Evolutionary conservation across 768 basidiomycete species (phyloP), one percentile per base, ranked within the genome.

Genomic region (Leccinum incarnatum): DNA sequence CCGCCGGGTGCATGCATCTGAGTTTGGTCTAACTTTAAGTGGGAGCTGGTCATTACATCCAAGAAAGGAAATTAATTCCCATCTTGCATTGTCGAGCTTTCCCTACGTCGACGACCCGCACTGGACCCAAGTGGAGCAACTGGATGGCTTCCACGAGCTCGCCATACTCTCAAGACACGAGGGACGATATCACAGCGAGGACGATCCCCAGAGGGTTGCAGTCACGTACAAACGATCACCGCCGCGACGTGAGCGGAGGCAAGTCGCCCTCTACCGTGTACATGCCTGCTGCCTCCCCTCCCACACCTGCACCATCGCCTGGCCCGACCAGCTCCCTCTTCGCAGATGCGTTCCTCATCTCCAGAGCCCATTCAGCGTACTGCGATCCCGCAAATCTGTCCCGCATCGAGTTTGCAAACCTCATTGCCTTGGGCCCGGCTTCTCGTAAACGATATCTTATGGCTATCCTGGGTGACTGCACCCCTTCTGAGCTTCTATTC

Each of bases 291-390:
- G 73, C 76, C 29, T 81, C 83, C 1, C 85, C 84, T 1, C 85
- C 85, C 4, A 86, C 85, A 0, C 85, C 85, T 14, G 84, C 83
- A 23, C 84, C 84, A 1, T 86, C 84, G 4, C 85, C 85, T 25
- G 70, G 58, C 76, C 15, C 85, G 77, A 1, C 83, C 79, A 48
- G 80, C 76, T 49, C 81, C 78, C 19, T 83, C 79, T 42, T 82
- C 79, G 25, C 62, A 52, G 46, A 66, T 58, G 23, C 54, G 58
- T 52, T 71, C 66, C 61, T 54, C 61, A 65, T 66, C 25, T 60
- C 58, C 57, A 64, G 53, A 12, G 56, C 37, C 54, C 47, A 57
- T 17, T 54, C 54, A 17, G 17, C 52, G 15, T 55, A 62, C 17
- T 66, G 65, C 42, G 66, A 72, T 60, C 64, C 66, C 14, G 66